Base-by-base conservation (phyloP, 768 basidiomycete genomes). In the Cubamyces lactineus region DNA sequence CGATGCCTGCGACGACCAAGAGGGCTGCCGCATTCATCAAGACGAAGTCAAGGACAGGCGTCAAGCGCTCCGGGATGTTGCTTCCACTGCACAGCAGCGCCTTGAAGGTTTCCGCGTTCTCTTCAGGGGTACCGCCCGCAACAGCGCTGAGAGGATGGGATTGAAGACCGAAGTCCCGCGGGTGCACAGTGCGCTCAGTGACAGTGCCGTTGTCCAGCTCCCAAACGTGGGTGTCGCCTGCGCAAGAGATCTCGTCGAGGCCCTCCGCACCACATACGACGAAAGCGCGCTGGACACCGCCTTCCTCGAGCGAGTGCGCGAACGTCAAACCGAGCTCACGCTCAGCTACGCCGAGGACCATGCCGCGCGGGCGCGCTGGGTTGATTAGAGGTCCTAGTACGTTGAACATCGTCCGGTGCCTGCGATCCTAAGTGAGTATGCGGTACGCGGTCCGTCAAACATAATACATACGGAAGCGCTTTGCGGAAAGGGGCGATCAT, bases 211-310 rank as follows among this genome's bases (percentile, higher is more conserved):
- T 78, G 45, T 80, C 80, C 64, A 96, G 84, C 60, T 90, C 87
- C 96, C 94, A 91, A 39, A 84, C 89, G 75, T 83, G 83, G 9
- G 95, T 96, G 15, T 89, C 86, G 1, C 96, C 97, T 0, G 93
- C 95, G 67, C 93, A 95, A 73, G 91, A 93, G 71, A 99, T 93
- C 79, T 98, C 96, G 75, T 98, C 96, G 43, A 99, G 79, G 1
- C 85, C 85, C 72, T 98, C 97, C 40, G 83, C 85, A 1, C 96
- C 96, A 68, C 95, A 98, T 0, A 99, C 96, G 21, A 99, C 94
- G 58, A 96, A 77, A 0, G 94, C 96, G 38, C 91, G 84, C 67
- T 85, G 78, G 8, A 96, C 92, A 16, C 91, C 90, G 19, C 87
- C 82, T 23, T 91, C 84, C 8, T 77, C 76, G 26, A 96, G 76